A percentile compares a stretch with the other conserved stretches of the same genome.
phyloP scores from a whole-genome alignment of 2,329 filamentous ascomycete species.

The Scleromitrula shiraiana region DNA sequence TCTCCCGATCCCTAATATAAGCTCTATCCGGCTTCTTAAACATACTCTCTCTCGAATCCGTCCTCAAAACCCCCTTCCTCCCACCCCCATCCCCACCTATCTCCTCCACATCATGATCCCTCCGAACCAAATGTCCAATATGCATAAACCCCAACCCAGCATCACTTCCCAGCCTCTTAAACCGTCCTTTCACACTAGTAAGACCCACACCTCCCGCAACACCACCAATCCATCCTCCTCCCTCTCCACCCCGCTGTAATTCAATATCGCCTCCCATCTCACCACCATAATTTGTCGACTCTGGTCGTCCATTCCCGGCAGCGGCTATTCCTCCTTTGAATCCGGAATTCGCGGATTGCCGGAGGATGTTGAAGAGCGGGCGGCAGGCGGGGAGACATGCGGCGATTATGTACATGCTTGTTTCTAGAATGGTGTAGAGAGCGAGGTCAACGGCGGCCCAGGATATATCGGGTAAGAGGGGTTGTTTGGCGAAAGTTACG shows the following conservation, averaged over 20 bases:
- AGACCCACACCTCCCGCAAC: background rate
- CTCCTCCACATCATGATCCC: background rate
- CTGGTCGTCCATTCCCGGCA: background rate
- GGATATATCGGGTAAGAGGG: constrained; percentile 4
- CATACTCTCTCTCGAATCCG: background rate
- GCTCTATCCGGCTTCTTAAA: background rate
- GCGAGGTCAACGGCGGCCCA: constrained; percentile 7
- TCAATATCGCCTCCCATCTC: background rate
- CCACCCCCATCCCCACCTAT: background rate
- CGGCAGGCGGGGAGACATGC: constrained; percentile 10
- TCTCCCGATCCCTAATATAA: background rate
- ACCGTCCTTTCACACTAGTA: constrained; percentile 1
- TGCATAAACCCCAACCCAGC: background rate
- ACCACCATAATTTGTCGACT: background rate
- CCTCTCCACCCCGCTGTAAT: background rate
- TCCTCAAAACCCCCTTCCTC: background rate
- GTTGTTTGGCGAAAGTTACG: background rate
- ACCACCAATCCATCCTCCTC: background rate
- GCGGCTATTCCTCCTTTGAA: too few species aligned
- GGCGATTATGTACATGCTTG: constrained; percentile 11
- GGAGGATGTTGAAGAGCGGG: constrained; percentile 4
- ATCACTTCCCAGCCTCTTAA: background rate
- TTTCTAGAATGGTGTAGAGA: constrained; percentile 8
- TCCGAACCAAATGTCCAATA: background rate
- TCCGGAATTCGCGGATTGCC: too few species aligned